phyloP scores from a whole-genome alignment of 75 land plant species.

The Azolla pinnata region DNA sequence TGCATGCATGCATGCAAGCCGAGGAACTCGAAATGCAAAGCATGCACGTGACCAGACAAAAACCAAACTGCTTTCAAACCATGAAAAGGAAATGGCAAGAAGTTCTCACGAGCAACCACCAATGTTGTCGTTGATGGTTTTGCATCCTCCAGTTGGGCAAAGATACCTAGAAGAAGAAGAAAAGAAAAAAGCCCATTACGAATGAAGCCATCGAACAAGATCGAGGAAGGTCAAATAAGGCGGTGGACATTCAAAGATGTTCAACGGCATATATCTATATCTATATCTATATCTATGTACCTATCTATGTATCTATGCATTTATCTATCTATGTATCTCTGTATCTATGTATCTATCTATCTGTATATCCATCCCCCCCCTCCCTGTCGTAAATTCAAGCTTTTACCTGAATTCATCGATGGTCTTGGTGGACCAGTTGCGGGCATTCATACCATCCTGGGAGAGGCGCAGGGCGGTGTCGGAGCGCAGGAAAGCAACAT shows the following conservation, averaged over 20 bases:
- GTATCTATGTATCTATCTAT: no score
- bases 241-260: not conserved
- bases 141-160: constrained; percentile 10
- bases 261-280: not conserved
- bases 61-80: no score
- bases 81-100: no score
- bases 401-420: constrained; percentile 28
- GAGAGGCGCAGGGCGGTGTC: constrained; percentile 32
- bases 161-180: constrained; percentile 19
- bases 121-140: constrained; percentile 7
- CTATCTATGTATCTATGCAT: no score
- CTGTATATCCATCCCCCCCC: no score
- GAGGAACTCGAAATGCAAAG: no score
- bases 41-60: no score
- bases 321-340: no score
- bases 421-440: constrained; percentile 35
- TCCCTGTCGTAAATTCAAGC: no score
- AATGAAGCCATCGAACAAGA: constrained; percentile 3
- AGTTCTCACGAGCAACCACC: constrained; percentile 5
- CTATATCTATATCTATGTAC: no score
- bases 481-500: constrained; percentile 30
- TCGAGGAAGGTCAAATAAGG: not conserved
- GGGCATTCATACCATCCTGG: constrained; percentile 23
- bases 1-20: no score
- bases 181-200: no score